Percentiles rank a stretch among this genome's conserved stretches.
These are phyloP conservation scores for Austroboletus eburneus DNA, from an alignment of 768 basidiomycete species.

Conservation along the genomic window DNA sequence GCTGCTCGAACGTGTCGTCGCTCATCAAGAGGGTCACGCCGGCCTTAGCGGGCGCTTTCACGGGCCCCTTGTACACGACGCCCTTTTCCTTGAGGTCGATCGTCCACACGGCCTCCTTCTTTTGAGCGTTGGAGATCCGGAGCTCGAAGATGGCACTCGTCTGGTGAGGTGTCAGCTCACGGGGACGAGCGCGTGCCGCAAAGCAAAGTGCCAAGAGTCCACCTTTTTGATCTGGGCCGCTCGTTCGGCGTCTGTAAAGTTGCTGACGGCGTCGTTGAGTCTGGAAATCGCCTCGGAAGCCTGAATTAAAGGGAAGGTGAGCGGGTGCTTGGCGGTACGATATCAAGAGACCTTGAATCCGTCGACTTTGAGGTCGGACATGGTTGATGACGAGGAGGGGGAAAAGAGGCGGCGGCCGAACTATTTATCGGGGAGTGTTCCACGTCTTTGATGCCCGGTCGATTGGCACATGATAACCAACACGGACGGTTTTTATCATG, in stretches of 20 bases:
- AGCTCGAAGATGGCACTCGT: constrained; percentile 88
- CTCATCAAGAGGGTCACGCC: constrained; percentile 80
- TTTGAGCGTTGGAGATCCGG: constrained; percentile 66
- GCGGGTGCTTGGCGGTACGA: no score
- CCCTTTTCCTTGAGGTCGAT: constrained; percentile 91
- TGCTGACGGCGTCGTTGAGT: constrained; percentile 50
- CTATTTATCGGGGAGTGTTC: no score
- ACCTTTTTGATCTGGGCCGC: constrained; percentile 72
- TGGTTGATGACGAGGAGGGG: constrained; percentile 28
- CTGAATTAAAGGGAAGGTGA: constrained; percentile 32
- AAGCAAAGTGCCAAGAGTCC: background rate
- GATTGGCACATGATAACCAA: no score
- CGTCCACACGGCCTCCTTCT: constrained; percentile 77
- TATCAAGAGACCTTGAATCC: constrained; percentile 89
- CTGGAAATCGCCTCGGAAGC: constrained; percentile 60
- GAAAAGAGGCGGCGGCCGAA: no score
- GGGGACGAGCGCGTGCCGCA: background rate
- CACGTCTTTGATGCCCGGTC: no score
- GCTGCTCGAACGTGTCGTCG: constrained; percentile 68
- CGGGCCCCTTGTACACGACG: constrained; percentile 65
- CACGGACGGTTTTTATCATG: no score
- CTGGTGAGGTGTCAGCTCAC: no score
- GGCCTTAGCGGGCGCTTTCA: constrained; percentile 49
- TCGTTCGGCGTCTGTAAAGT: constrained; percentile 58
- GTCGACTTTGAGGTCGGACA: constrained; percentile 68